phyloP scores from a whole-genome alignment of 192 early-diverging fungal species.

The Spizellomyces sp. region DNA sequence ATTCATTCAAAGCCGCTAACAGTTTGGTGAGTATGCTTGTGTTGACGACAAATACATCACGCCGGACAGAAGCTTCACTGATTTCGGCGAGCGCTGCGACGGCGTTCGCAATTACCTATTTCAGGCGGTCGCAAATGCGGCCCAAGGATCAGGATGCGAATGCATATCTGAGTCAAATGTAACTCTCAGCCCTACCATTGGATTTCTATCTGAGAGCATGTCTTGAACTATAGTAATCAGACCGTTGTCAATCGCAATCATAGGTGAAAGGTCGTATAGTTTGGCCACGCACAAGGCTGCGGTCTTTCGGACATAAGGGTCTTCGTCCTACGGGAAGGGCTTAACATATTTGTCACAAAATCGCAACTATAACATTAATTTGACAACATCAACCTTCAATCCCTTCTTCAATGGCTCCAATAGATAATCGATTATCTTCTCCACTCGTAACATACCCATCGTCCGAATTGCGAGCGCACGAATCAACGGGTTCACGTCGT shows the following conservation, averaged over 20 bases:
- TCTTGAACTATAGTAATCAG: conserved; percentile 84
- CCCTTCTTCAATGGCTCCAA: conserved; percentile 90
- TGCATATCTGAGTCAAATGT: background rate
- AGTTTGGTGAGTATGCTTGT: conserved; percentile 72
- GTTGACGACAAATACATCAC: conserved; percentile 79
- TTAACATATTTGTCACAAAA: background rate
- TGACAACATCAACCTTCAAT: conserved; percentile 53
- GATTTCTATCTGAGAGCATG: conserved; percentile 90
- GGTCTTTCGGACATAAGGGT: conserved; percentile 98
- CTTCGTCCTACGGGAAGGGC: conserved; percentile 67
- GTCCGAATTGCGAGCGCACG: conserved; percentile 95
- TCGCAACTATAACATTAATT: background rate
- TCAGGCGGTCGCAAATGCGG: too few species aligned
- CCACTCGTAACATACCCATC: conserved; percentile 96
- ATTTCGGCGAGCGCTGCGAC: conserved; percentile 93
- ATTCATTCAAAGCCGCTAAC: conserved; percentile 94
- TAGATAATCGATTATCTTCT: conserved; percentile 92
- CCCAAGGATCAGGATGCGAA: background rate
- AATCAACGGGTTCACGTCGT: conserved; percentile 93
- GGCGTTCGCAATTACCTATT: conserved; percentile 87
- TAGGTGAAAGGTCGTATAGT: conserved; percentile 87
- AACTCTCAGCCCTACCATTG: conserved; percentile 69
- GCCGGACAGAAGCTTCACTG: conserved; percentile 66
- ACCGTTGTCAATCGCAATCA: conserved; percentile 88
- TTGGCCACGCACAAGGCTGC: conserved; percentile 96